Percentiles rank a stretch among this genome's conserved stretches.
Conservation (phyloP, 441 rosid species). For the Populus hybrid region DNA sequence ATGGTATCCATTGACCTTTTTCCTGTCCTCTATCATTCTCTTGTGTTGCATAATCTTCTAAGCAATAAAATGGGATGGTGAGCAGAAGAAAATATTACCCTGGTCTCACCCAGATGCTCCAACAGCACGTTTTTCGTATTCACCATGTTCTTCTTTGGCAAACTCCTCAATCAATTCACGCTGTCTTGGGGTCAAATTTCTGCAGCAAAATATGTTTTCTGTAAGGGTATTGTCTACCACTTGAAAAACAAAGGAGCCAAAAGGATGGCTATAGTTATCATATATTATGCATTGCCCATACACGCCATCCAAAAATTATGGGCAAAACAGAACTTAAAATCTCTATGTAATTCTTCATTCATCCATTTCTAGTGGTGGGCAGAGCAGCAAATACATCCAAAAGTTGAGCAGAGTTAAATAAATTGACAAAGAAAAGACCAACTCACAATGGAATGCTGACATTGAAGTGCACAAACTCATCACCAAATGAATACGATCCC, state of each 20-base stretch:
- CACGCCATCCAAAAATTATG: not conserved
- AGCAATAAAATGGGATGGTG: not conserved
- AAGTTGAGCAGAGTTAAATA: not conserved
- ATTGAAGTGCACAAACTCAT: slow-evolving; percentile 84
- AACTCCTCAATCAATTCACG: slow-evolving; percentile 92
- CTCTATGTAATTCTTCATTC: not conserved
- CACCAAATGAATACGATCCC: slow-evolving; percentile 62
- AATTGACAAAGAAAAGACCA: not conserved
- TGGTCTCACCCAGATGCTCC: slow-evolving; percentile 66
- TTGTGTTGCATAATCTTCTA: not conserved
- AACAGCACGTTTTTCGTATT: slow-evolving; percentile 57
- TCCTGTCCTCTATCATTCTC: not conserved
- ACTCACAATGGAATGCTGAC: slow-evolving; percentile 82
- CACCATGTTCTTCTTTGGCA: slow-evolving; percentile 87
- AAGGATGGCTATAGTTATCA: not conserved
- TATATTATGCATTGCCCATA: not conserved
- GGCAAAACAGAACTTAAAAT: not conserved
- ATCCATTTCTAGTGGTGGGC: not conserved
- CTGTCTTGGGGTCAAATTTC: slow-evolving; percentile 79
- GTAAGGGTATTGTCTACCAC: not conserved
- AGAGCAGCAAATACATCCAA: not conserved
- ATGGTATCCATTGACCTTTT: slow-evolving; percentile 4
- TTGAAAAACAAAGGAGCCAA: not conserved
- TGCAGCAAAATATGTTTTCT: slow-evolving; percentile 22
- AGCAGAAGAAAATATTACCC: not conserved